Percentiles rank a stretch among this genome's conserved stretches.
Evolutionary conservation across 2,329 filamentous ascomycete species (phyloP).

Genomic region (Periconia digitata): DNA sequence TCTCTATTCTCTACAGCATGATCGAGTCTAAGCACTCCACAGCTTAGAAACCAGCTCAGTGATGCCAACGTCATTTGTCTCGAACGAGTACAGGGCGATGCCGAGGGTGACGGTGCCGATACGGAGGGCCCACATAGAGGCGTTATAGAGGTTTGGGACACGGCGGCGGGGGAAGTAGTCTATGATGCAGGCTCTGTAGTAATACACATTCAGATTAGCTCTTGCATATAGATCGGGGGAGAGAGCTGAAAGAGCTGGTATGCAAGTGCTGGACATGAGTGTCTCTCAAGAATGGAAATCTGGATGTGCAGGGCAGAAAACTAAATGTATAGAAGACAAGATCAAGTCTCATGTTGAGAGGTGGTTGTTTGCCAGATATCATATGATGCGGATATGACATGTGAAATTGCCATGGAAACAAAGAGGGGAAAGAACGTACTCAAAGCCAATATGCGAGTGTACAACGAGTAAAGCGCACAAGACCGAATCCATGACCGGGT

Average conservation of each 20-base stretch:
- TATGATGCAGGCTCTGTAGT: conserved; percentile 67
- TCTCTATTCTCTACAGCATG: not conserved
- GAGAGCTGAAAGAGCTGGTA: no score
- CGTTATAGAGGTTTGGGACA: conserved; percentile 66
- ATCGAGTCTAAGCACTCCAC: conserved; percentile 71
- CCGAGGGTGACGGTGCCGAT: conserved; percentile 77
- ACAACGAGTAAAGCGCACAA: conserved; percentile 81
- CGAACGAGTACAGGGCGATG: conserved; percentile 93
- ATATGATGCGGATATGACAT: not conserved
- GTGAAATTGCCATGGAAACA: not conserved
- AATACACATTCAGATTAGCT: conserved; percentile 12
- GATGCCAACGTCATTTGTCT: conserved; percentile 96
- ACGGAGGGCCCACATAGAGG: conserved; percentile 78
- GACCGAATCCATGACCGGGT: conserved; percentile 83
- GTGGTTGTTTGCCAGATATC: not conserved
- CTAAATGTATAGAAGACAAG: no score
- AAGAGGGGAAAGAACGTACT: conserved; percentile 53
- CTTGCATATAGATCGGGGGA: not conserved
- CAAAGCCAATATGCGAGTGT: conserved; percentile 95
- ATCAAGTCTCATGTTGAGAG: not conserved
- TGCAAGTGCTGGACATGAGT: no score
- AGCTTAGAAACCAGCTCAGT: conserved; percentile 86
- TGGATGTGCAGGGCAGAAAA: no score
- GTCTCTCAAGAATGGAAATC: no score
- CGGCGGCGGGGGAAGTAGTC: conserved; percentile 83